Conservation (phyloP, 371 early-diverging fungal genomes). For the Actinomucor elegans region DNA sequence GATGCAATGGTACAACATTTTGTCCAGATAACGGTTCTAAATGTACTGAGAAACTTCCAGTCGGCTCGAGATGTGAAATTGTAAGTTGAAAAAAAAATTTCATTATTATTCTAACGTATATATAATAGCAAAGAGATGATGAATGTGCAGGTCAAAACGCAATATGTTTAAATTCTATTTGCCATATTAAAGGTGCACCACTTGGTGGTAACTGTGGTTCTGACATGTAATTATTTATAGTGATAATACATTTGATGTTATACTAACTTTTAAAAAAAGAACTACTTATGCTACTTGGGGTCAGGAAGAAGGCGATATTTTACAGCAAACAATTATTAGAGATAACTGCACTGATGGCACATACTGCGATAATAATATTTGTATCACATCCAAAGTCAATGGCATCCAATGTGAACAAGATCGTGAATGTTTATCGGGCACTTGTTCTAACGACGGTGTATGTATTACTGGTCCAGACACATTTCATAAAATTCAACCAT, state of each 20-base stretch:
- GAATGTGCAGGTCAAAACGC: slow-evolving; percentile 37
- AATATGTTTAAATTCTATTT: slow-evolving; percentile 47
- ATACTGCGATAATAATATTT: slow-evolving; percentile 26
- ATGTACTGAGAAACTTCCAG: slow-evolving; percentile 24
- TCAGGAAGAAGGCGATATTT: slow-evolving; percentile 19
- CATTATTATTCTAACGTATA: background rate
- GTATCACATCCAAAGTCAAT: slow-evolving; percentile 28
- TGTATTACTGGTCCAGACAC: slow-evolving; percentile 47
- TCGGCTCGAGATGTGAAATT: slow-evolving; percentile 34
- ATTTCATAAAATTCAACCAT: slow-evolving; percentile 35
- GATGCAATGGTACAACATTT: slow-evolving; percentile 31
- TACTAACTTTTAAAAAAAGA: slow-evolving; percentile 14
- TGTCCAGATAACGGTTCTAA: slow-evolving; percentile 44
- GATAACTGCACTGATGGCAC: slow-evolving; percentile 49
- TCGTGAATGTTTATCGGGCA: slow-evolving; percentile 43
- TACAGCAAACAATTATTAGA: slow-evolving; percentile 41
- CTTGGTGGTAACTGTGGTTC: slow-evolving; percentile 42
- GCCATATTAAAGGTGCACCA: slow-evolving; percentile 43
- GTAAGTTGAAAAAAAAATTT: slow-evolving; percentile 4
- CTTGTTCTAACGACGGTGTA: slow-evolving; percentile 30
- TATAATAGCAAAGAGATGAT: slow-evolving; percentile 44
- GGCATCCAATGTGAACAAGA: slow-evolving; percentile 35
- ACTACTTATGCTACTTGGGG: slow-evolving; percentile 35
- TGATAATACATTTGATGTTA: too few species aligned
- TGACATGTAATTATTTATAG: slow-evolving; percentile 31